phyloP scores from a whole-genome alignment of 768 basidiomycete genomes.

The Lanmaoa pseudosensibilis region DNA sequence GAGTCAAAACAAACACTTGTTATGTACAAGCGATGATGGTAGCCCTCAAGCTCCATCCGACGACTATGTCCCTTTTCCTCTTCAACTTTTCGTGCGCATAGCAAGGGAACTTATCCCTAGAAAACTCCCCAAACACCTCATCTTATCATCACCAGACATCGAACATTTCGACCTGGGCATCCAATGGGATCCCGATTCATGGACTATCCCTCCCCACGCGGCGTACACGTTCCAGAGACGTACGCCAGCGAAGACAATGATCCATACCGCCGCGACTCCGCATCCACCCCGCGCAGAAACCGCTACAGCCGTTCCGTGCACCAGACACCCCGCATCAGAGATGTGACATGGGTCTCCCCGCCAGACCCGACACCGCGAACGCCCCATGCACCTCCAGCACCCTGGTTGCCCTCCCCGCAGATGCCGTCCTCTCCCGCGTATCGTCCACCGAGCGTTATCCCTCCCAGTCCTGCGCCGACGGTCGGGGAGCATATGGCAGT shows the following conservation, averaged over 20 bases:
- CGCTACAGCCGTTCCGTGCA: conserved; percentile 22
- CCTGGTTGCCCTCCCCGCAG: conserved; percentile 1
- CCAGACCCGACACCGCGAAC: conserved; percentile 17
- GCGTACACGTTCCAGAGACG: conserved; percentile 22
- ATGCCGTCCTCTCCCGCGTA: conserved; percentile 13
- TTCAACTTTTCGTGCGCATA: background rate
- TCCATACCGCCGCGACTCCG: conserved; percentile 3
- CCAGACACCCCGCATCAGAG: conserved; percentile 24
- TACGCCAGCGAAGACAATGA: conserved; percentile 6
- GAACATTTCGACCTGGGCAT: background rate
- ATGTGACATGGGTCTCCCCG: conserved; percentile 26
- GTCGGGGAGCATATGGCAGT: conserved; percentile 33
- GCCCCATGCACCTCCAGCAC: conserved; percentile 2
- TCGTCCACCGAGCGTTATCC: conserved; percentile 9
- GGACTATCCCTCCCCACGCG: conserved; percentile 26
- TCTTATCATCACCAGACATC: background rate
- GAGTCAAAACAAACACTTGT: too few relatives aligned
- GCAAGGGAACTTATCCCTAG: background rate
- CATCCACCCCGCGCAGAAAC: conserved; percentile 13
- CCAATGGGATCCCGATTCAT: conserved; percentile 26
- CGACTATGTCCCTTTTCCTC: background rate
- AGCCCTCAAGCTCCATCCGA: background rate
- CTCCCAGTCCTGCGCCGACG: conserved; percentile 25
- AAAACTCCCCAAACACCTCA: background rate
- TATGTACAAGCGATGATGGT: background rate